Percentiles rank a stretch among this genome's conserved stretches.
Evolutionary conservation across 176 grass and related monocot species (phyloP).

Genomic region (Areca catechu): DNA sequence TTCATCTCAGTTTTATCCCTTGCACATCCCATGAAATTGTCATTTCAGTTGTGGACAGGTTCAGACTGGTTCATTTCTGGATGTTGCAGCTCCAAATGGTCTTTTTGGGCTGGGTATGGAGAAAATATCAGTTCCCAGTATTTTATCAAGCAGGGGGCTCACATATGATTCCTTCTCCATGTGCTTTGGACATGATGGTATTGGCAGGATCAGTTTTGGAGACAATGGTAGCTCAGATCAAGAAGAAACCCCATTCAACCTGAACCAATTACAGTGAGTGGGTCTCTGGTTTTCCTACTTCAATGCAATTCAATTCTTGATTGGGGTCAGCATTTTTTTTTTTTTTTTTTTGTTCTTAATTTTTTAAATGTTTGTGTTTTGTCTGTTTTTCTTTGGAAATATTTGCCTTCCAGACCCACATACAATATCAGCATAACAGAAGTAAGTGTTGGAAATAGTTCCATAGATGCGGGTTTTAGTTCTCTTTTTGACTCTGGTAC

Average conservation of each 20-base stretch:
- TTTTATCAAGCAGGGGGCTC: slow-evolving; percentile 53
- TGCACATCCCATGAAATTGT: background rate
- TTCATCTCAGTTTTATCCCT: background rate
- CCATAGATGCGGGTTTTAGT: slow-evolving; percentile 32
- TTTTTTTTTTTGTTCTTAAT: background rate
- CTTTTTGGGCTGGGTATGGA: slow-evolving; percentile 67
- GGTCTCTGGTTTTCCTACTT: slow-evolving; percentile 2
- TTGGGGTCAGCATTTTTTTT: background rate
- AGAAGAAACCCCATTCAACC: slow-evolving; percentile 53
- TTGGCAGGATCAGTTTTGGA: slow-evolving; percentile 74
- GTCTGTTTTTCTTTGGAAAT: background rate
- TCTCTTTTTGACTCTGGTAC: slow-evolving; percentile 72
- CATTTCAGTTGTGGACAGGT: slow-evolving; percentile 52
- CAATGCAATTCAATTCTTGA: background rate
- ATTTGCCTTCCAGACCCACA: slow-evolving; percentile 32
- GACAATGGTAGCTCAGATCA: slow-evolving; percentile 67
- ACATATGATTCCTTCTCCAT: slow-evolving; percentile 70
- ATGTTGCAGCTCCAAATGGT: slow-evolving; percentile 62
- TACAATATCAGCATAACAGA: slow-evolving; percentile 48
- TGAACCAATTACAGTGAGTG: slow-evolving; percentile 47
- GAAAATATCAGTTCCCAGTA: slow-evolving; percentile 57
- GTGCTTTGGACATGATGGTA: slow-evolving; percentile 68
- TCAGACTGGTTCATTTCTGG: slow-evolving; percentile 70
- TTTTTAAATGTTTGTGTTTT: background rate
- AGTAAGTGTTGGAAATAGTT: slow-evolving; percentile 38